Base-by-base conservation (phyloP, 2,329 filamentous ascomycete species). In the Parascedosporium putredinis region DNA sequence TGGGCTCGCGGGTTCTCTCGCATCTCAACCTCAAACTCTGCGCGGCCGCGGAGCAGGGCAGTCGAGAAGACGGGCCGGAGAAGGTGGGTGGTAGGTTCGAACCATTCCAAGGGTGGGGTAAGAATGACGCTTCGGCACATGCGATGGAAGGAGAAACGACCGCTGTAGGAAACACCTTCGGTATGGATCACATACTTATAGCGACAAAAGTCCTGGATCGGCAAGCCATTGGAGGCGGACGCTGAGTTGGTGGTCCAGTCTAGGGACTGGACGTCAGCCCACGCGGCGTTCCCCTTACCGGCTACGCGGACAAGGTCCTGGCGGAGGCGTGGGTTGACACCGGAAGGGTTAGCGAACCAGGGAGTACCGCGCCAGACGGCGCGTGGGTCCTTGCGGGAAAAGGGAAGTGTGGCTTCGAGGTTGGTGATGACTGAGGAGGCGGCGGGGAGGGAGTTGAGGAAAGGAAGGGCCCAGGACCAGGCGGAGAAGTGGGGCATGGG, bases 401-500 rank as follows among this genome's bases (percentile, higher is more conserved):
- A 59, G 4, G 54, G 47, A 4, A 57, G 27, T 2, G 36, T 27
- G 1, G 52, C 43, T 51, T 76, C 72, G 43, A 75, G 55, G 0
- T 12, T 16, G 3, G 60, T 31, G 49, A 74, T 71, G 47, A 64
- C 64, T 0, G 42, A 29, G 0, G 69, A 57, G 0, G 70, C 72
- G 45, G 66, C 61, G 9, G 62, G 54, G 12, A 75, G 57, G 5
- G 70, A 70, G 5, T 66, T 67, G 59, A 72, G 74, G 64, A 72
- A 73, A 49, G 68, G 70, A 43, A 74, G 65, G 20, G 70, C 64
- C 75, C 75, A 78, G 5, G 71, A 68, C 71, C 71, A 79, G 63
- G 71, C 75, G 57, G 67, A 68, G 66, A 75, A 81, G 64, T 74
- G 77, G 51, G 75, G 75, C 63, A 78, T 73, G 4, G 74, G 59